Conservation (phyloP, 208 protist species). For the Trichomonas vaginalis region DNA sequence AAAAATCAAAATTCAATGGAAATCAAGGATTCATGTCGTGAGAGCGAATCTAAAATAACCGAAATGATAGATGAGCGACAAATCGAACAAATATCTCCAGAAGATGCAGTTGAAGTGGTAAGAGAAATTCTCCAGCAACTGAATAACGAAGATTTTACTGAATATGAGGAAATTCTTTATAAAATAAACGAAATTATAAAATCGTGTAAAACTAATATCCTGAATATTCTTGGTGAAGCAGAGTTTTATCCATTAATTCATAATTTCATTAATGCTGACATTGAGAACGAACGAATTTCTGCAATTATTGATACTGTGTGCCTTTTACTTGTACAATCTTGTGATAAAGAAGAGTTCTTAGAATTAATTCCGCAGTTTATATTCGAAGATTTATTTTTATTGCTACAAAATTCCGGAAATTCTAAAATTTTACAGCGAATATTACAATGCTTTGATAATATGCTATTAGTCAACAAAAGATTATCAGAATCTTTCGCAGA, state of each 20-base stretch:
- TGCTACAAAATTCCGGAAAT: background rate
- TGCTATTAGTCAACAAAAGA: background rate
- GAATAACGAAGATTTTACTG: too few relatives aligned
- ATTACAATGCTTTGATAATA: background rate
- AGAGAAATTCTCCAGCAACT: too few relatives aligned
- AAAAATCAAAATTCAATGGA: too few relatives aligned
- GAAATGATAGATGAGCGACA: too few relatives aligned
- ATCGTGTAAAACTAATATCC: too few relatives aligned
- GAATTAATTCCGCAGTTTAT: background rate
- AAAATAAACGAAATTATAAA: too few relatives aligned
- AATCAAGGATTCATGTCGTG: too few relatives aligned
- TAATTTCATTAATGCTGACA: background rate
- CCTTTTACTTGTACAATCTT: background rate
- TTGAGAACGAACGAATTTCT: background rate
- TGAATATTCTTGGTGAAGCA: too few relatives aligned
- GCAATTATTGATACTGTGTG: background rate
- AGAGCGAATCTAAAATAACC: too few relatives aligned
- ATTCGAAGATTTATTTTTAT: background rate
- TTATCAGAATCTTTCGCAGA: background rate
- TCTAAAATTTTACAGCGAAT: background rate
- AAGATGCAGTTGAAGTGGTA: too few relatives aligned
- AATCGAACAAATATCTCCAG: too few relatives aligned
- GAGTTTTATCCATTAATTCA: background rate
- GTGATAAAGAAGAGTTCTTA: background rate
- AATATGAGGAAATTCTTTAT: too few relatives aligned